Percentiles rank a stretch among this genome's conserved stretches.
Conservation (phyloP, 306 rosid species). For the Carpinus fangiana region DNA sequence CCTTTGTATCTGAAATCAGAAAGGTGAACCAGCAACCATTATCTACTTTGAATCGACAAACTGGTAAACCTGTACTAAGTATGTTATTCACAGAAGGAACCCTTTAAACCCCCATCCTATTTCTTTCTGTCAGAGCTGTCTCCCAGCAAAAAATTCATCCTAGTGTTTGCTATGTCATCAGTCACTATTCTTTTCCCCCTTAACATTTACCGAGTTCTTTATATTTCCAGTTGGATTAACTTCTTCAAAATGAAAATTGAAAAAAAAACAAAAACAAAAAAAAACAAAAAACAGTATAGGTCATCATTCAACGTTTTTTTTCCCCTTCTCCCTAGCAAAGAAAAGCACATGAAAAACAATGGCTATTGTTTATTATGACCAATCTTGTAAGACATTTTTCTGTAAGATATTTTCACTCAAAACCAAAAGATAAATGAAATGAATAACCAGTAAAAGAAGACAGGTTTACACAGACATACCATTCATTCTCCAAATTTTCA, state of each 20-base stretch:
- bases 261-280: not conserved
- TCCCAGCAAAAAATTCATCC: not conserved
- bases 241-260: not conserved
- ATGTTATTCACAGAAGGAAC: constrained; percentile 3
- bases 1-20: constrained; percentile 82
- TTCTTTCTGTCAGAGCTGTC: not conserved
- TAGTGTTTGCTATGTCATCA: not conserved
- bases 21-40: not conserved
- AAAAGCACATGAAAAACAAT: not conserved
- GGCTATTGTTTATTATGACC: not conserved
- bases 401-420: not conserved
- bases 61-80: not conserved
- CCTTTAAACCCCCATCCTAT: not conserved
- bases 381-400: not conserved
- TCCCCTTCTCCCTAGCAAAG: not conserved
- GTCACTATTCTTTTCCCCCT: too few relatives aligned
- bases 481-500: constrained; percentile 95
- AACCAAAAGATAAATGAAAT: not conserved
- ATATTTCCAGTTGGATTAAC: not conserved
- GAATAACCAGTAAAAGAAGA: not conserved
- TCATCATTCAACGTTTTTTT: too few relatives aligned
- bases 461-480: constrained; percentile 40
- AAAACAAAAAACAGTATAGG: not conserved
- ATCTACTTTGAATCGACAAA: not conserved
- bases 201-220: too few relatives aligned